Evolutionary conservation across 192 early-diverging fungal genomes (phyloP).

Genomic region (Podila epigama): DNA sequence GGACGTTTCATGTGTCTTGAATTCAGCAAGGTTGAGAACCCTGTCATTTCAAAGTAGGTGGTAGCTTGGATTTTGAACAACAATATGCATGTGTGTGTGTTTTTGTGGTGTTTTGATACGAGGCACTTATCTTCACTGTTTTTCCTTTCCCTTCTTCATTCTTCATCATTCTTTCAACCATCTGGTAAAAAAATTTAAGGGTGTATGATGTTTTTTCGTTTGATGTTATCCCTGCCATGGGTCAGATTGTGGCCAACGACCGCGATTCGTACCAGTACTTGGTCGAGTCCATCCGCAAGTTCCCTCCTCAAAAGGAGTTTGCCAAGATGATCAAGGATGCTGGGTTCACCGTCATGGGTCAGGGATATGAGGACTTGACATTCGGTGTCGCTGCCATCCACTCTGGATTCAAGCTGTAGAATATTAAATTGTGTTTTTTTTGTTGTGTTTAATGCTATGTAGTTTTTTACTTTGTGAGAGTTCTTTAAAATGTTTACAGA

Average conservation of each 20-base stretch:
- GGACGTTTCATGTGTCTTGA: conserved; percentile 97
- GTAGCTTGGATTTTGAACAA: background rate
- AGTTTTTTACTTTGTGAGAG: background rate
- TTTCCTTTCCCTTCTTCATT: too few species aligned
- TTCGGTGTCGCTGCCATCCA: conserved; percentile 98
- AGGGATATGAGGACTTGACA: conserved; percentile 93
- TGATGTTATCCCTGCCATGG: conserved; percentile 88
- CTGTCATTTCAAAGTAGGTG: conserved; percentile 79
- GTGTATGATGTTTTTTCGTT: conserved; percentile 95
- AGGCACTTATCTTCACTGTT: background rate
- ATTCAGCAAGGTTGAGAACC: conserved; percentile 90
- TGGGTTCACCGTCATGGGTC: conserved; percentile 89
- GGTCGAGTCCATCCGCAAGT: conserved; percentile 95
- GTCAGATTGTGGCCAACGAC: conserved; percentile 86
- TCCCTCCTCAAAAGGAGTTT: conserved; percentile 91
- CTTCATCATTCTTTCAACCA: too few species aligned
- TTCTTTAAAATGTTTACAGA: background rate
- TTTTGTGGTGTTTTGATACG: background rate
- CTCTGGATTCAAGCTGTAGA: conserved; percentile 90
- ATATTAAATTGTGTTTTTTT: background rate
- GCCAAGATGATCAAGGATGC: conserved; percentile 88
- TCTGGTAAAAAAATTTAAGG: conserved; percentile 53
- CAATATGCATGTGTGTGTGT: background rate
- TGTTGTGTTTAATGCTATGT: background rate
- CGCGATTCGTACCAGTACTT: conserved; percentile 95